A percentile compares a stretch with the other conserved stretches of the same genome.
Conservation (phyloP, 2,329 filamentous ascomycete genomes). For the Trichoderma breve region DNA sequence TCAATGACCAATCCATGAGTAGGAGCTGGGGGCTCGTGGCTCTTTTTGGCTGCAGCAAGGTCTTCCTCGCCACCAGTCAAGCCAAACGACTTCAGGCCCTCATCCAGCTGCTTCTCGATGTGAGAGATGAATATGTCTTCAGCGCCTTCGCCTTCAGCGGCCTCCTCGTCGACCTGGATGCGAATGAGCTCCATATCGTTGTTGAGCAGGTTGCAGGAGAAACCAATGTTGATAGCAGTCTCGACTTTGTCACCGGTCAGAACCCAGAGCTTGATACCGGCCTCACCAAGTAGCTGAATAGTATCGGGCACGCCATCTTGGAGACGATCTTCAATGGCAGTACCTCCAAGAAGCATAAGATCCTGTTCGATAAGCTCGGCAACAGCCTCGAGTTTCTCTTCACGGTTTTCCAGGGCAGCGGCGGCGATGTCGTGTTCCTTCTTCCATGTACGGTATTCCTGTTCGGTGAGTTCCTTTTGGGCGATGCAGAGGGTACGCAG, state of each 20-base stretch:
- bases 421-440: conserved; percentile 85
- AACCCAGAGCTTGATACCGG: conserved; percentile 98
- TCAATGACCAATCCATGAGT: conserved; percentile 95
- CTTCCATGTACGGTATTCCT: conserved; percentile 83
- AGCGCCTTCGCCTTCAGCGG: conserved; percentile 44
- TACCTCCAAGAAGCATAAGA: conserved; percentile 83
- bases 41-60: conserved; percentile 71
- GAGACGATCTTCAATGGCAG: conserved; percentile 93
- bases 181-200: conserved; percentile 98
- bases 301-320: conserved; percentile 97
- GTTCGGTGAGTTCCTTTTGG: conserved; percentile 72
- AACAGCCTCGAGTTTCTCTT: conserved; percentile 88
- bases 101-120: conserved; percentile 71
- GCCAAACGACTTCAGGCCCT: conserved; percentile 68
- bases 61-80: conserved; percentile 85
- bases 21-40: conserved; percentile 79
- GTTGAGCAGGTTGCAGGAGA: conserved; percentile 95
- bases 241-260: conserved; percentile 98
- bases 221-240: conserved; percentile 99
- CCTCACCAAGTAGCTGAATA: conserved; percentile 83
- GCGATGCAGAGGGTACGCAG: conserved; percentile 93
- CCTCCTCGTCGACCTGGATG: conserved; percentile 78
- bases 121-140: conserved; percentile 53
- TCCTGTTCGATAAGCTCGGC: conserved; percentile 90
- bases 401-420: conserved; percentile 77